Base-by-base conservation (phyloP, 2,329 filamentous ascomycete species). In the Fusarium xylarioides region DNA sequence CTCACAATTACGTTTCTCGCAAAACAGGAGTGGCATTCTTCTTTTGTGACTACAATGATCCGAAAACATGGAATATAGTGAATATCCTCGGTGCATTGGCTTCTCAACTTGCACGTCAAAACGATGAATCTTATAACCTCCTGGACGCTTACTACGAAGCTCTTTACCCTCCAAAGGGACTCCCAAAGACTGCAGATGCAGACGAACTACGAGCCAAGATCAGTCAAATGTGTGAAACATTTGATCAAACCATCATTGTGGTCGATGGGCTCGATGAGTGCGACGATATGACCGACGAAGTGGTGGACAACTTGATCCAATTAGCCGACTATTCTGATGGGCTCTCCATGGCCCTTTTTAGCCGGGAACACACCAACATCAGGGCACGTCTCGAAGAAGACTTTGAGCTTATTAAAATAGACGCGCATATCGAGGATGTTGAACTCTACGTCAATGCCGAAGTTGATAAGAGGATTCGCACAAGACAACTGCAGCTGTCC, bases 31-130 rank as follows among this genome's bases (percentile, higher is more conserved):
- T 30, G 7, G 63, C 38, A 1, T 68, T 66, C 10, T 68, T 70
- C 47, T 74, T 75, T 14, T 75, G 63, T 21, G 64, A 66, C 2
- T 68, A 74, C 23, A 70, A 63, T 19, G 30, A 54, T 3, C 1
- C n/a, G 0, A 16, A 8, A 3, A 71, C 44, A 4, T 57, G 55
- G 28, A 9, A 46, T 0, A 15, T 15, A 4, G 8, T 26, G 0
- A 67, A 65, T 10, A 60, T 74, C 2, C 32, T 68, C 0, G 56
- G 66, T 0, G 40, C 64, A 0, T 0, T 74, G 5, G 63, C 34
- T n/a, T 44, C 40, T 26, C 62, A 74, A 16, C 56, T 74, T 3
- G 64, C 65, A 6, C 63, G 26, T 11, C 73, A 74, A 18, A 59
- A 21, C 1, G 40, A 63, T 1, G 56, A 72, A 1, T 57, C 57